Evolutionary conservation across 371 early-diverging fungal genomes (phyloP), one percentile per base, ranked within the genome.

Genomic region (Syncephalis fuscata): DNA sequence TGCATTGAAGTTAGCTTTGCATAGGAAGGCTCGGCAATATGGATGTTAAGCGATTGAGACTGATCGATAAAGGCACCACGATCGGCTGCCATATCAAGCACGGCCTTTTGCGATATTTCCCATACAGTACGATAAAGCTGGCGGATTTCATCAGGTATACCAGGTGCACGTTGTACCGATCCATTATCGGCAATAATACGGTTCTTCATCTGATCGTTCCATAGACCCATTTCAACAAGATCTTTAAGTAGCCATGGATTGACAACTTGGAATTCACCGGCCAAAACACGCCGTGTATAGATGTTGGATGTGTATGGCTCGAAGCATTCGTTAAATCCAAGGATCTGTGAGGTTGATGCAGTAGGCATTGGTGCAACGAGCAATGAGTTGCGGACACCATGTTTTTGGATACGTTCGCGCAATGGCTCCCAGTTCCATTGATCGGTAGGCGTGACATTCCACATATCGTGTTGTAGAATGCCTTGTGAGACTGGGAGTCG

Each of bases 261-360:
- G 39, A 99, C 98, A 24, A 99, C 82, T 68, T 99, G 99, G 84
- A 99, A 99, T 67, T 99, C 99, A 27, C 99, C 99, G 22, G 98
- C 92, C 48, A 97, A 71, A 3, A 98, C 99, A 55, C 99, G 85
- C 27, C 99, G 85, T 5, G 92, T 93, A 65, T 94, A 99, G 48
- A 99, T 86, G 68, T 99, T 99, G 65, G 82, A 81, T 17, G 98
- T 97, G 66, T 93, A 95, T 7, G 99, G 98, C 62, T 99, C 99
- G 59, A 98, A 96, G 64, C 97, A 93, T 70, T 99, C 99, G 65
- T 94, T 98, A 73, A 85, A 92, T 23, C 99, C 99, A 39, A 98
- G 76, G 48, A 99, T 96, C 66, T 99, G 99, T 15, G 95, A 93
- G 3, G 99, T 99, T 17, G 90, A 88, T 1, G 99, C 99, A 0